Base-by-base conservation (phyloP, 306 rosid genomes). In the Purshia tridentata region DNA sequence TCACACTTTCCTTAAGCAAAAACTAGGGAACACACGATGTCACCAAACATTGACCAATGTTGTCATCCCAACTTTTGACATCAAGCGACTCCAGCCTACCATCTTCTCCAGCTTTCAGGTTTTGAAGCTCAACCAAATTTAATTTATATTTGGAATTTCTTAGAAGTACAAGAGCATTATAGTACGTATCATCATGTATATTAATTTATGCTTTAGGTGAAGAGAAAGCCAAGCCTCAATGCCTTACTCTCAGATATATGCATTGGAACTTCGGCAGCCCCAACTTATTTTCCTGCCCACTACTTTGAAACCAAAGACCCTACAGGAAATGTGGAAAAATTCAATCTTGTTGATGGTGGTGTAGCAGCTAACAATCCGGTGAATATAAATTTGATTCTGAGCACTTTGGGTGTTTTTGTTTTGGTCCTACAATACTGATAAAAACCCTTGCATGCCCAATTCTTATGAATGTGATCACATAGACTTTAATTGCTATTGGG, bases 321-420 rank as follows among this genome's bases (percentile, higher is more conserved):
- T 0, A 6, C 57, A 0, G 84, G 82, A 0, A 9, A 45, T 7
- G 76, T 73, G 0, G 51, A 72, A 52, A 67, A 85, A 20, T 88
- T 83, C 16, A 29, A 88, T 70, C 92, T 85, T 1, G 44, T 82
- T 8, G 92, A 88, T 14, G 90, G 92, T 6, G 92, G 92, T 2
- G 78, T 88, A 19, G 87, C 90, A 12, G 92, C 90, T 57, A 88
- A 88, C 69, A 88, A 86, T 37, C 92, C 92, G 64, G 90, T 87
- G 80, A 12, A 11, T 18, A 60, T 52, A 29, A 29, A 29, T 29
- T 29, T 29, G 35, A 29, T 29, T 29, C 2, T 29, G 35, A 29
- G 35, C 35, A 1, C 2, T 29, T 29, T 29, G 35, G 35, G 35
- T 29, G 35, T 29, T 29, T 29, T 29, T 29, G 35, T 29, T 29